These are phyloP conservation scores for Elsinoe fawcettii DNA, from an alignment of 2,329 filamentous ascomycete species.

Conservation along the genomic window DNA sequence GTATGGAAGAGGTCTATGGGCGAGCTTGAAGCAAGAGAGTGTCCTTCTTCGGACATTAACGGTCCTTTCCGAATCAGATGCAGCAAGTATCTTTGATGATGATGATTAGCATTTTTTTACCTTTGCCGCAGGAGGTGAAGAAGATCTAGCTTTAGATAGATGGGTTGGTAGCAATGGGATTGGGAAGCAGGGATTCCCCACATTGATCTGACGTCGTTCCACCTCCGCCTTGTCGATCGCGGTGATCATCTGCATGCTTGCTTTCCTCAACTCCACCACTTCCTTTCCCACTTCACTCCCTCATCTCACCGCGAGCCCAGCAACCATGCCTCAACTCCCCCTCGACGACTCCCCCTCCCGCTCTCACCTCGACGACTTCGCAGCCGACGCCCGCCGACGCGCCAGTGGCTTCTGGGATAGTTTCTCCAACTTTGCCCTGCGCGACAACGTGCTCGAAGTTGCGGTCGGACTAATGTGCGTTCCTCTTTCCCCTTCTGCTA, in stretches of 20 bases:
- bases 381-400: constrained; percentile 29
- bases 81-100: neutral
- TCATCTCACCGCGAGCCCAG: neutral
- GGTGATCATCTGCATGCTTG: neutral
- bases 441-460: constrained; percentile 68
- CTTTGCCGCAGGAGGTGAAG: neutral
- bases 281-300: neutral
- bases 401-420: constrained; percentile 51
- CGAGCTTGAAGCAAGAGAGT: neutral
- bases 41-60: neutral
- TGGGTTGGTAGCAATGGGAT: neutral
- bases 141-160: neutral
- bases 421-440: constrained; percentile 65
- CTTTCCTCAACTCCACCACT: neutral
- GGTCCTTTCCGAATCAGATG: constrained; percentile 3
- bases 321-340: constrained; percentile 13
- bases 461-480: constrained; percentile 66
- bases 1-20: too few relatives aligned
- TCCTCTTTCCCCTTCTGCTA: neutral
- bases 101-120: neutral
- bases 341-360: neutral
- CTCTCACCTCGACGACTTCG: constrained; percentile 6
- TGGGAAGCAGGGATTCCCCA: constrained; percentile 1
- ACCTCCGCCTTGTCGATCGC: neutral
- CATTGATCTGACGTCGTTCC: constrained; percentile 2